Base-by-base conservation (phyloP, 2,329 filamentous ascomycete species). In the Fusarium armeniacum region DNA sequence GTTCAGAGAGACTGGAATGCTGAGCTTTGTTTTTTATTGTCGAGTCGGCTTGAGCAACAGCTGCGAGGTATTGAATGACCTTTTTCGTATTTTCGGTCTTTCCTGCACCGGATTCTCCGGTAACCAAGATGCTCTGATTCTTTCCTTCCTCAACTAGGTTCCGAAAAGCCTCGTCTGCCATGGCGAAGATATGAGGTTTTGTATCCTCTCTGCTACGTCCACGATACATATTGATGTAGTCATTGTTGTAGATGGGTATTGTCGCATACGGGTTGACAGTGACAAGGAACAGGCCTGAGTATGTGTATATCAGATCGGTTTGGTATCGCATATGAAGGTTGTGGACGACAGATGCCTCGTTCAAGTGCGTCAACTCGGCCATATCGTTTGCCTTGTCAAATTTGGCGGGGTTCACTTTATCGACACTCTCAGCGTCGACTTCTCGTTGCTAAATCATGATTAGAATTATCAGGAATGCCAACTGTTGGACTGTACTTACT, bases 1-100 rank as follows among this genome's bases (percentile, higher is more conserved):
- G 97, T 73, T 98, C 94, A 1, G 97, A 98, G 12, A 99, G 88
- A 63, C 93, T 97, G 15, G 93, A 92, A 66, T 95, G 88, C 70
- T 86, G 84, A 6, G 80, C 77, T 83, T 90, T 81, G 82, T 84
- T 81, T 84, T 90, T 82, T 79, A 87, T 77, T 3, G 91, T 86
- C 0, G 90, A 90, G 63, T 98, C 95, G 0, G 93, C 89, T 43
- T 93, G 92, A 12, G 96, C 96, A 46, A 99, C 96, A 2, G 96
- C 94, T 16, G 96, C 96, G 44, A 99, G 89, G 77, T 99, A 99
- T 76, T 99, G 97, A 58, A 99, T 99, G 73, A 99, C 96, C 79
- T 99, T 99, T 78, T 99, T 99, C 18, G 96, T 99, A 78, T 99
- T 99, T 79, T 99, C 96, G 0, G 96, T 99, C 83, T 99, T 99